Conservation (phyloP, 1,139 yeast species). For the Sporopachydermia cereana region DNA sequence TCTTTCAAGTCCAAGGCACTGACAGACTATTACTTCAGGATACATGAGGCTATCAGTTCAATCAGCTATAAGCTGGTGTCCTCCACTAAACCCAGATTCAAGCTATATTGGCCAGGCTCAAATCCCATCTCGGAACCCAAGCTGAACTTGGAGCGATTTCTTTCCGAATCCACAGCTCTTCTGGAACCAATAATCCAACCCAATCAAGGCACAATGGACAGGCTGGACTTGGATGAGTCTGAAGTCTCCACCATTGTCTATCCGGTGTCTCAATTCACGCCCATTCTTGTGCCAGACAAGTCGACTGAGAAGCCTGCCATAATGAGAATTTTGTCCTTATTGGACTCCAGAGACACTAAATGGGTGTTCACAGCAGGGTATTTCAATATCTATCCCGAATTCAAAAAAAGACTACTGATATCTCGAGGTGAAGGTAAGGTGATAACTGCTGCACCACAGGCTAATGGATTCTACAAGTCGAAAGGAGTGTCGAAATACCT, state of each 20-base stretch:
- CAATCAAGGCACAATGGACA: conserved; percentile 16
- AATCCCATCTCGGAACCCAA: conserved; percentile 68
- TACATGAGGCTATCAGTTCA: conserved; percentile 56
- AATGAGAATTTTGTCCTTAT: conserved; percentile 45
- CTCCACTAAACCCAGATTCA: conserved; percentile 37
- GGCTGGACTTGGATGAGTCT: conserved; percentile 18
- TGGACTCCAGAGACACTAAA: conserved; percentile 41
- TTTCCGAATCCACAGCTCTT: conserved; percentile 44
- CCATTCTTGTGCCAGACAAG: conserved; percentile 46
- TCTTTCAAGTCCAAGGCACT: conserved; percentile 45
- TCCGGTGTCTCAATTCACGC: conserved; percentile 88
- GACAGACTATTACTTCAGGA: conserved; percentile 58
- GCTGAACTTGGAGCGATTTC: conserved; percentile 42
- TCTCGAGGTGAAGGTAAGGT: conserved; percentile 47
- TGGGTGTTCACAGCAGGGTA: conserved; percentile 97
- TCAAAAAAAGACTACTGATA: conserved; percentile 46
- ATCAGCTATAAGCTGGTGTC: conserved; percentile 58
- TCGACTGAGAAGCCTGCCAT: conserved; percentile 78
- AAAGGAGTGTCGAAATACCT: conserved; percentile 71
- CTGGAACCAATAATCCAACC: conserved; percentile 47
- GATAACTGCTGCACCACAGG: conserved; percentile 80
- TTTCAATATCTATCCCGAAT: conserved; percentile 79
- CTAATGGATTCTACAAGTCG: conserved; percentile 86
- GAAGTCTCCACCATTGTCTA: conserved; percentile 60
- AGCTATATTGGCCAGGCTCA: conserved; percentile 64